phyloP scores from a whole-genome alignment of 768 basidiomycete species.

The Lyophyllum decastes region DNA sequence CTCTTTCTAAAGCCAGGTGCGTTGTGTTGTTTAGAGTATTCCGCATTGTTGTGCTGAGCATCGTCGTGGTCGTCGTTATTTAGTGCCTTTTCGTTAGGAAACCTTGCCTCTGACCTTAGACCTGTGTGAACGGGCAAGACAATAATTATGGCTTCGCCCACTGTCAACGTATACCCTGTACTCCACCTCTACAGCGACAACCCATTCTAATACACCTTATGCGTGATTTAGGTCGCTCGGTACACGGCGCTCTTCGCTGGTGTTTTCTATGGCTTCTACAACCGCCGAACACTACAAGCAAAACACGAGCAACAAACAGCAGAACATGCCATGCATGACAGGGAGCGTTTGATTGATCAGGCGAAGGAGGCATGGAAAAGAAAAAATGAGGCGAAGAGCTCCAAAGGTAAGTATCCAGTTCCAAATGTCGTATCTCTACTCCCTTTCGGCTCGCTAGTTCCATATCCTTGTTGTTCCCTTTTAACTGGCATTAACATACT shows the following conservation, averaged over 20 bases:
- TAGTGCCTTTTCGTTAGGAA: constrained; percentile 18
- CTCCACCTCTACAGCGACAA: neutral
- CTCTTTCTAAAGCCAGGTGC: constrained; percentile 36
- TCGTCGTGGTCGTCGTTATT: neutral
- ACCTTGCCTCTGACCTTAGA: constrained; percentile 28
- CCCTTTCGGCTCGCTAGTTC: neutral
- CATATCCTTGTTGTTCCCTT: neutral
- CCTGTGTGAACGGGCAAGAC: constrained; percentile 28
- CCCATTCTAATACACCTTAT: neutral
- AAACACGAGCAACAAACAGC: constrained; percentile 77
- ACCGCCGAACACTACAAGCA: constrained; percentile 87
- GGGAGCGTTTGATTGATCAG: constrained; percentile 77
- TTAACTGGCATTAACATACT: constrained; percentile 11
- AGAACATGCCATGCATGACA: constrained; percentile 68
- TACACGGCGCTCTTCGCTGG: constrained; percentile 90
- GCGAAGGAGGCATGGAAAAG: constrained; percentile 91
- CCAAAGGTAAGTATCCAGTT: constrained; percentile 50
- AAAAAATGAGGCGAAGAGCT: constrained; percentile 61
- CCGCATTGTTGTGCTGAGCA: neutral
- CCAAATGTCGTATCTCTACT: no score
- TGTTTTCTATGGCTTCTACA: constrained; percentile 88
- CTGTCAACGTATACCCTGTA: constrained; percentile 66
- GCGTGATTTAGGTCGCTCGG: constrained; percentile 76
- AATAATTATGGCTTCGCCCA: constrained; percentile 67
- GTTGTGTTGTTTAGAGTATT: neutral